Evolutionary conservation across 176 grass and related monocot genomes (phyloP), one percentile per base, ranked within the genome.

Genomic region (barley (Hordeum vulgare)): DNA sequence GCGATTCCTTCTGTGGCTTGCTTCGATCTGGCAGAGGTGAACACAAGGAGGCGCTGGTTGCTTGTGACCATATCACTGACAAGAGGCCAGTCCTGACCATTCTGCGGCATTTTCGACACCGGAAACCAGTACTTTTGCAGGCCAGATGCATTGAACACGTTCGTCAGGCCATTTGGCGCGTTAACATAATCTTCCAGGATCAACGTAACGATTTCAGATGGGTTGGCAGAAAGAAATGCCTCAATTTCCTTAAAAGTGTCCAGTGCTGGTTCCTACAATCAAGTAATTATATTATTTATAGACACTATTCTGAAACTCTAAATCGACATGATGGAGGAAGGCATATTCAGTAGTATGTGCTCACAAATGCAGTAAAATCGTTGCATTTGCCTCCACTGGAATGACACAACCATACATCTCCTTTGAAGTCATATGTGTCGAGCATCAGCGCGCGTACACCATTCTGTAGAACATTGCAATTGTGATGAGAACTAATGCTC

Each of bases 311-410:
- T 40, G 23, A 76, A 74, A 59, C 8, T 9, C 20, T 9, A 39
- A 65, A 23, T n/a, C 2, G 5, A 61, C 17, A 74, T 29, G 1
- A 27, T 36, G 3, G 26, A 85, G 15, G n/a, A 11, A 34, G 3
- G 0, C 20, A 36, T 18, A 53, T 61, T 54, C 44, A 74, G n/a
- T 31, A 40, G 29, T 73, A 29, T 49, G 15, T 45, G 88, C 96
- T 99, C 78, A 99, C 96, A 83, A 99, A 99, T 71, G 96, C 93
- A 23, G 93, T 99, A 56, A 91, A 75, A 66, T 99, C 96, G 26
- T 86, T 85, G 85, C 96, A 99, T 75, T 96, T 92, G 10, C 93
- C 91, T 78, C 91, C 83, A 33, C 1, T 85, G 44, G 96, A 99
- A 80, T 99, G 96, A 51, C 96, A 99, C 69, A 99, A 51, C 96